Evolutionary conservation across 495 filamentous ascomycete species (phyloP), one percentile per base, ranked within the genome.

Genomic region (Penicillium roqueforti): DNA sequence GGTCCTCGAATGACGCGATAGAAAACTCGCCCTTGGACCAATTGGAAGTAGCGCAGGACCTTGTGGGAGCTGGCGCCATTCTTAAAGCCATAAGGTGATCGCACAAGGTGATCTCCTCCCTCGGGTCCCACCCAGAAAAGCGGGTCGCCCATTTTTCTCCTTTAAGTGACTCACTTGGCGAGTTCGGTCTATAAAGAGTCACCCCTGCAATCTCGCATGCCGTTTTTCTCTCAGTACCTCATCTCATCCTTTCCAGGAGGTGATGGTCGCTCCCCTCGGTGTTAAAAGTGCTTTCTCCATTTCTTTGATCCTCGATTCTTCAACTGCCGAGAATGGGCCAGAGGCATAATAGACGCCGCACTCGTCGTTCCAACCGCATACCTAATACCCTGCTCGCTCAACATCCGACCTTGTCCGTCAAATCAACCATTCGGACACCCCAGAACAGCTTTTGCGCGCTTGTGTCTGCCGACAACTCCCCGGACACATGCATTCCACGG

Each of bases 261-360:
- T 76, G 73, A 74, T 68, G 73, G 73, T 76, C 73, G 65, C 65
- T 71, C 68, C 67, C 48, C 62, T 72, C 66, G 42, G 47, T 43
- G 45, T 47, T 34, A 57, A 62, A 59, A 60, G 49, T 47, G 51
- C 34, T 47, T 57, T 55, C 42, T 11, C 28, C 28, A 31, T 50
- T 47, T 53, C 38, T 39, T 43, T 39, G n/a, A 45, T 22, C 29
- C 14, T 31, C 9, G 10, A 9, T 31, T 28, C 28, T 29, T 32
- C 11, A 42, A 40, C 39, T 40, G 2, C 4, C 11, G 51, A 72
- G 68, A 53, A 76, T 78, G 75, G 74, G 74, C 61, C 75, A 76
- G 59, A 68, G 73, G 48, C 74, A 78, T 53, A 78, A 78, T 51
- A 63, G 74, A 72, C 74, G 74, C 51, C 71, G 74, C 32, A 76